phyloP scores from a whole-genome alignment of 805 yeast species.

The Komagataella kurtzmanii region DNA sequence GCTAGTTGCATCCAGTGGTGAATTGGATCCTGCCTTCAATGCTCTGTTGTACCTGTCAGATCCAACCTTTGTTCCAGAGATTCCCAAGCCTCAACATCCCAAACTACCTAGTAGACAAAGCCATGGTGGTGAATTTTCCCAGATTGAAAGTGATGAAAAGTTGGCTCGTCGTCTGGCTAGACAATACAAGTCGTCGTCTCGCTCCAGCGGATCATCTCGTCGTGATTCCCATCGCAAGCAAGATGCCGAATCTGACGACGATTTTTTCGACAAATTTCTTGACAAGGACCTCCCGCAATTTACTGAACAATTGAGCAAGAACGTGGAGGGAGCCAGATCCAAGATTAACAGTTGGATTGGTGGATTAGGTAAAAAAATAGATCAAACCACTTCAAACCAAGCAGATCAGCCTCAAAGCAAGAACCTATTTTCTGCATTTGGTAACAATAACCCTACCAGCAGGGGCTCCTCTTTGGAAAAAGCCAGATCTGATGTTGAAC shows the following conservation, averaged over 20 bases:
- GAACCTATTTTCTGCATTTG: conserved; percentile 17
- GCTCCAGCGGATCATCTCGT: conserved; percentile 11
- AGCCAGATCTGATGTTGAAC: conserved; percentile 38
- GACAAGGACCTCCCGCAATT: conserved; percentile 44
- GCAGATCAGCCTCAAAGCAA: conserved; percentile 9
- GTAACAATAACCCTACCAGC: conserved; percentile 7
- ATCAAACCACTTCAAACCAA: conserved; percentile 10
- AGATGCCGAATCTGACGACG: conserved; percentile 20
- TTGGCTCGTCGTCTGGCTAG: conserved; percentile 73
- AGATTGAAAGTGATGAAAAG: conserved; percentile 60
- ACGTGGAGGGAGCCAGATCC: conserved; percentile 68
- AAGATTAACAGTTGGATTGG: conserved; percentile 72
- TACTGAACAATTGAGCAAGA: conserved; percentile 55
- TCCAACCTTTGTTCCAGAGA: conserved; percentile 44
- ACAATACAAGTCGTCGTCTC: conserved; percentile 28
- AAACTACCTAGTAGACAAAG: conserved; percentile 18
- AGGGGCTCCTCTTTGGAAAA: conserved; percentile 26
- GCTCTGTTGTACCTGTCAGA: conserved; percentile 75
- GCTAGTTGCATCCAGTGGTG: conserved; percentile 74
- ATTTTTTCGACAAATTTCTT: conserved; percentile 43
- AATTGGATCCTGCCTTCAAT: conserved; percentile 75
- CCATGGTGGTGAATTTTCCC: conserved; percentile 20
- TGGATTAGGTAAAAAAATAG: conserved; percentile 41
- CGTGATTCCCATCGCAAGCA: conserved; percentile 6
- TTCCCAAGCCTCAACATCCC: conserved; percentile 24